phyloP scores from a whole-genome alignment of 768 basidiomycete genomes.

The Kwoniella mangroviensis region DNA sequence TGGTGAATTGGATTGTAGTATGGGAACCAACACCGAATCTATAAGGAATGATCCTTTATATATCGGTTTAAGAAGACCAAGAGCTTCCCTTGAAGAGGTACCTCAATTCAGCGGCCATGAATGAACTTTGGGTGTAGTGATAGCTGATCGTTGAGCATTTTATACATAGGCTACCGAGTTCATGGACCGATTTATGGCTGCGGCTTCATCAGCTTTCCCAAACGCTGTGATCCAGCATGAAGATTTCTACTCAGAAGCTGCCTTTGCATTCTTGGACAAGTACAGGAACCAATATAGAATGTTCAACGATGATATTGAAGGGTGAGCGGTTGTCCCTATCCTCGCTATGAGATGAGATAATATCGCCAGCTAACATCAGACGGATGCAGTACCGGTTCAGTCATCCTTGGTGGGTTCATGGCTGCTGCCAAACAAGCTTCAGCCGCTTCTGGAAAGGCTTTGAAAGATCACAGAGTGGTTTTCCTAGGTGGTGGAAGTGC shows the following conservation, averaged over 20 bases:
- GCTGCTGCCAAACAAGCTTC: constrained; percentile 81
- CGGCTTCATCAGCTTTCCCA: constrained; percentile 75
- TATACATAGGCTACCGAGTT: constrained; percentile 67
- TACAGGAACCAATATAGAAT: constrained; percentile 76
- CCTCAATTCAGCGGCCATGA: constrained; percentile 3
- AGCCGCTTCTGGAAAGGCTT: constrained; percentile 69
- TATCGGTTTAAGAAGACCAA: constrained; percentile 74
- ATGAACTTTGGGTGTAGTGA: background rate
- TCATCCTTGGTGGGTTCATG: constrained; percentile 83
- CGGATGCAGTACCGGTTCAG: constrained; percentile 74
- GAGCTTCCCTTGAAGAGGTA: constrained; percentile 38
- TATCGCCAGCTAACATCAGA: constrained; percentile 16
- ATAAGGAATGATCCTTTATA: constrained; percentile 87
- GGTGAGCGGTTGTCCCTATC: constrained; percentile 38
- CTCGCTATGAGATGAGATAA: background rate
- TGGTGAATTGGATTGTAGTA: constrained; percentile 69
- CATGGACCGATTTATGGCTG: constrained; percentile 91
- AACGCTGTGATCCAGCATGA: constrained; percentile 79
- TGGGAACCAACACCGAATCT: constrained; percentile 83
- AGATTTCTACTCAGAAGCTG: constrained; percentile 92
- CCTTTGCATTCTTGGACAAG: constrained; percentile 79
- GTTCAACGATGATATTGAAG: constrained; percentile 91
- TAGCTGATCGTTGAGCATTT: background rate
- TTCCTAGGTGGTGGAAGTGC: constrained; percentile 93
- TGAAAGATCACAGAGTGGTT: constrained; percentile 78